Evolutionary conservation across 306 rosid genomes (phyloP).

Genomic region (Cicer pinnatifidum): DNA sequence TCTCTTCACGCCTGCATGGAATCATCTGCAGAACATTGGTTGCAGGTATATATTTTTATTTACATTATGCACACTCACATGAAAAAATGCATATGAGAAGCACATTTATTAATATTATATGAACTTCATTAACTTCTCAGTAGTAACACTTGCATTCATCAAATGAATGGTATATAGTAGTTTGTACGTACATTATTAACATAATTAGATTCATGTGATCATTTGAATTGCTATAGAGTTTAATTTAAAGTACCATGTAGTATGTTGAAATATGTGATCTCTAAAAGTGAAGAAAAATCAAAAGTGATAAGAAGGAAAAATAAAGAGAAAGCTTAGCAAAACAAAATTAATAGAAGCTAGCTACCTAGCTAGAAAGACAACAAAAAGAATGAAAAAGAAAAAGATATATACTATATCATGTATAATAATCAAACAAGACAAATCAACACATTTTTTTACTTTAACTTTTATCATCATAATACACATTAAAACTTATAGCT

Average conservation of each 20-base stretch:
- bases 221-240: not conserved
- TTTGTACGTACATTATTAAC: not conserved
- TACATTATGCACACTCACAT: slow-evolving; percentile 10
- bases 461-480: slow-evolving; percentile 9
- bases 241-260: not conserved
- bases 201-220: not conserved
- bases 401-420: not conserved
- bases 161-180: not conserved
- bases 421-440: slow-evolving; percentile 27
- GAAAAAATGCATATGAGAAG: no score
- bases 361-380: slow-evolving; percentile 37
- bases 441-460: slow-evolving; percentile 21
- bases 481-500: not conserved
- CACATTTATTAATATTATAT: not conserved
- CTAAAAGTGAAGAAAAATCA: slow-evolving; percentile 6
- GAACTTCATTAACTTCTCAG: no score
- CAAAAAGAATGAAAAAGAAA: slow-evolving; percentile 47
- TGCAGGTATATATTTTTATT: slow-evolving; percentile 67
- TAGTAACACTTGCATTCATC: not conserved
- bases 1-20: slow-evolving; percentile 94
- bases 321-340: slow-evolving; percentile 36
- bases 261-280: slow-evolving; percentile 1
- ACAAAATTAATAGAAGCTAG: slow-evolving; percentile 29
- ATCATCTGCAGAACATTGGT: slow-evolving; percentile 84
- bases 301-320: not conserved